phyloP scores from a whole-genome alignment of 2,329 filamentous ascomycete species.

The Phaeosphaeria sp. region DNA sequence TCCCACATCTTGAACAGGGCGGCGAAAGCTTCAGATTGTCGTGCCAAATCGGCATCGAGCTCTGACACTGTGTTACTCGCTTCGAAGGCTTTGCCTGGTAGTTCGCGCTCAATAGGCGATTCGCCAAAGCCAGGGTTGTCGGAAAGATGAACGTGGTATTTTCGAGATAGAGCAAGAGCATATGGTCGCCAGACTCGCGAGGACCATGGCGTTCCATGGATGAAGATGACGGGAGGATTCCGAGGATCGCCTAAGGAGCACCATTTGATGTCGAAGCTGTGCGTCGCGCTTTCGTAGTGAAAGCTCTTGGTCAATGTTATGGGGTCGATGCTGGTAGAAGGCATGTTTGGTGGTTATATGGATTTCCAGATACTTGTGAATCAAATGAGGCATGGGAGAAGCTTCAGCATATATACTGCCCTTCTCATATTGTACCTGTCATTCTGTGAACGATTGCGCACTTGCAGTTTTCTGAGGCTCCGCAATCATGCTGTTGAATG shows the following conservation, averaged over 20 bases:
- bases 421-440: not conserved
- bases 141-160: slow-evolving; percentile 26
- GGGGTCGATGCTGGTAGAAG: not conserved
- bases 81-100: not conserved
- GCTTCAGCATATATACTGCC: not conserved
- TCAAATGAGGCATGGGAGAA: not conserved
- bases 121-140: slow-evolving; percentile 31
- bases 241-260: slow-evolving; percentile 12
- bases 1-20: slow-evolving; percentile 24
- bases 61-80: slow-evolving; percentile 4
- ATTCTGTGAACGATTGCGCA: not conserved
- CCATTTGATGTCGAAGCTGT: slow-evolving; percentile 23
- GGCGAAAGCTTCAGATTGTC: slow-evolving; percentile 24
- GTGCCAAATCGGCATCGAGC: slow-evolving; percentile 23
- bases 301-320: slow-evolving; percentile 14
- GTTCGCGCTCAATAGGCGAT: slow-evolving; percentile 14
- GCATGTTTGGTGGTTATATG: not conserved
- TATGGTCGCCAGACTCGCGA: slow-evolving; percentile 25
- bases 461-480: not conserved
- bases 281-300: slow-evolving; percentile 13
- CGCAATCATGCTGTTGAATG: not conserved
- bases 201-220: slow-evolving; percentile 34
- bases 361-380: not conserved
- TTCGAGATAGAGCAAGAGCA: slow-evolving; percentile 18
- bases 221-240: slow-evolving; percentile 22